phyloP scores from a whole-genome alignment of 345 rosid genomes.

The Nasturtium officinale region DNA sequence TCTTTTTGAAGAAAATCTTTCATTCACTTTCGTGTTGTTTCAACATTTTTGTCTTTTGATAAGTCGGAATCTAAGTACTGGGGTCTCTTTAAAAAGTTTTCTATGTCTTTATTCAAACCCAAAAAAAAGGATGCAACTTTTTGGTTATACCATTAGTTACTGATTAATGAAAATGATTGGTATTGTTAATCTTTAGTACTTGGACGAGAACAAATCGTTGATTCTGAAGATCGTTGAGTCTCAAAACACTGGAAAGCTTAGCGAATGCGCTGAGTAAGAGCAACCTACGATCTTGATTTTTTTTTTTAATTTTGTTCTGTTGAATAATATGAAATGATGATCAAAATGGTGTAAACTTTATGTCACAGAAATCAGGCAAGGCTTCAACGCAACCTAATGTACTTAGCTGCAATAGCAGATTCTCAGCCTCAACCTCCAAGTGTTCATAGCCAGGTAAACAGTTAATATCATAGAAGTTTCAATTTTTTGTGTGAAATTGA shows the following conservation, averaged over 20 bases:
- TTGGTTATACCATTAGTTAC: constrained; percentile 1
- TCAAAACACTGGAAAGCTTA: constrained; percentile 92
- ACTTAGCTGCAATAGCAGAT: constrained; percentile 98
- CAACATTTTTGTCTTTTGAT: constrained; percentile 40
- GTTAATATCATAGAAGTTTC: not conserved
- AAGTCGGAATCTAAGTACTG: constrained; percentile 30
- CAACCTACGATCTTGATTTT: not conserved
- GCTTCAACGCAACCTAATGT: constrained; percentile 97
- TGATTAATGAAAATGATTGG: constrained; percentile 21
- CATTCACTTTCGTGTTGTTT: constrained; percentile 38
- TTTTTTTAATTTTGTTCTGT: not conserved
- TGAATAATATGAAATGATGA: not conserved
- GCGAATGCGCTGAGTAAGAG: constrained; percentile 97
- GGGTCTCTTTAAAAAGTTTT: constrained; percentile 30
- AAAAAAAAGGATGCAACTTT: not conserved
- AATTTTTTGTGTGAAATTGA: not conserved
- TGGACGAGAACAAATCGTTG: constrained; percentile 99
- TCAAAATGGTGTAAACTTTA: constrained; percentile 8
- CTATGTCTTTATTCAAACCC: constrained; percentile 22
- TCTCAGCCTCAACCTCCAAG: constrained; percentile 93
- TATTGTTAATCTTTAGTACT: constrained; percentile 62
- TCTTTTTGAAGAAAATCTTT: constrained; percentile 38
- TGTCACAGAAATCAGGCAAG: constrained; percentile 86
- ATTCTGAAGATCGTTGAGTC: constrained; percentile 99
- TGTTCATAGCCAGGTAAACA: constrained; percentile 77